phyloP scores from a whole-genome alignment of 805 yeast genomes.

The Lachancea mirantina region DNA sequence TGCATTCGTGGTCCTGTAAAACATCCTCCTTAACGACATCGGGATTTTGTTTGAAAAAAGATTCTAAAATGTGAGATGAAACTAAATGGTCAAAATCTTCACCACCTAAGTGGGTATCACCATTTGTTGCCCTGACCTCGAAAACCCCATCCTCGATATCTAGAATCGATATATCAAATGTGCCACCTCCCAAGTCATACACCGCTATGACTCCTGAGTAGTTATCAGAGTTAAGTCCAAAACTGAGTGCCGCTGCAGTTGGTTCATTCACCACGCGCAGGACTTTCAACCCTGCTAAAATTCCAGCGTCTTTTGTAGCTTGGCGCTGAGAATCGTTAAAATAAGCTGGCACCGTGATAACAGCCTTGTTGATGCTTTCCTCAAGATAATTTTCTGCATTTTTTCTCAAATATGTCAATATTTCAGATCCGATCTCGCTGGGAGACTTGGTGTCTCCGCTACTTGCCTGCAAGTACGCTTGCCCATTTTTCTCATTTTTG shows the following conservation, averaged over 20 bases:
- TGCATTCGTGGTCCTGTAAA: conserved; percentile 44
- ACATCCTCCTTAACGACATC: conserved; percentile 33
- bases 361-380: conserved; percentile 56
- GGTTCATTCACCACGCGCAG: conserved; percentile 77
- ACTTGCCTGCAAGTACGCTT: conserved; percentile 52
- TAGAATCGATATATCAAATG: conserved; percentile 72
- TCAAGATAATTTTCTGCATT: conserved; percentile 55
- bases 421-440: conserved; percentile 61
- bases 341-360: conserved; percentile 79
- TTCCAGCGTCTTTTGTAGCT: conserved; percentile 77
- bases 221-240: conserved; percentile 55
- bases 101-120: conserved; percentile 81
- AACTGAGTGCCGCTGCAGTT: conserved; percentile 80
- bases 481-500: conserved; percentile 48
- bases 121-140: conserved; percentile 77
- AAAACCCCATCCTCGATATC: conserved; percentile 77
- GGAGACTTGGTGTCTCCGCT: conserved; percentile 48
- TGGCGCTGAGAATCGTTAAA: conserved; percentile 78
- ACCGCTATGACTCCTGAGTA: conserved; percentile 37
- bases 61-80: conserved; percentile 47
- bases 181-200: conserved; percentile 81
- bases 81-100: conserved; percentile 74
- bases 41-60: conserved; percentile 46
- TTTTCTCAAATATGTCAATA: conserved; percentile 57
- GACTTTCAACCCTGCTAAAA: conserved; percentile 66